These are phyloP conservation scores for Entophlyctis luteolus DNA, from an alignment of 192 early-diverging fungal species.

Conservation along the genomic window DNA sequence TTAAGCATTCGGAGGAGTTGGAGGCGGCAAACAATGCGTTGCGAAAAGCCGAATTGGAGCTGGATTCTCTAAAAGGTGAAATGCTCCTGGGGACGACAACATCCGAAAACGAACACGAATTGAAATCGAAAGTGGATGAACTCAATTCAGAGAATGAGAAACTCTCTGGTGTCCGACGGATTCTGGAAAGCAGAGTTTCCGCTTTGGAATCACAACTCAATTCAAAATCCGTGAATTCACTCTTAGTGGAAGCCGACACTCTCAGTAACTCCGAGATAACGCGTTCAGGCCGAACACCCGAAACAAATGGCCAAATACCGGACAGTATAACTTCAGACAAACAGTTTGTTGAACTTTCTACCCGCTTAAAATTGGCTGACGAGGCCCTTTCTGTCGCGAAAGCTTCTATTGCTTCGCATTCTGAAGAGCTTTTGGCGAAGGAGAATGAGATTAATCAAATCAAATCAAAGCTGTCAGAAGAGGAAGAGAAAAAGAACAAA, in stretches of 20 bases:
- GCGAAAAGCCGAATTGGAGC: neutral
- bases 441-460: slow-evolving; percentile 9
- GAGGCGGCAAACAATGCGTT: neutral
- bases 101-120: neutral
- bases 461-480: slow-evolving; percentile 34
- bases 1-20: neutral
- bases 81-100: too few relatives aligned
- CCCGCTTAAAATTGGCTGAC: slow-evolving; percentile 23
- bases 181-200: neutral
- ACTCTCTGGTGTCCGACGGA: neutral
- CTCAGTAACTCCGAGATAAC: too few relatives aligned
- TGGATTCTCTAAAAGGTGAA: neutral
- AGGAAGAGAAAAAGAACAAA: slow-evolving; percentile 59
- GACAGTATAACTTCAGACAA: too few relatives aligned
- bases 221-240: too few relatives aligned
- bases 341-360: slow-evolving; percentile 8
- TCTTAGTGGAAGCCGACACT: too few relatives aligned
- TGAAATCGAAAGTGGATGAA: neutral
- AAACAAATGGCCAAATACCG: too few relatives aligned
- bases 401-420: slow-evolving; percentile 28
- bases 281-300: too few relatives aligned
- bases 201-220: neutral
- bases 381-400: slow-evolving; percentile 34
- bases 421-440: slow-evolving; percentile 8
- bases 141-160: neutral